Conservation (phyloP, 352 stramenopile species). For the Phytopythium cucurbitacearum region DNA sequence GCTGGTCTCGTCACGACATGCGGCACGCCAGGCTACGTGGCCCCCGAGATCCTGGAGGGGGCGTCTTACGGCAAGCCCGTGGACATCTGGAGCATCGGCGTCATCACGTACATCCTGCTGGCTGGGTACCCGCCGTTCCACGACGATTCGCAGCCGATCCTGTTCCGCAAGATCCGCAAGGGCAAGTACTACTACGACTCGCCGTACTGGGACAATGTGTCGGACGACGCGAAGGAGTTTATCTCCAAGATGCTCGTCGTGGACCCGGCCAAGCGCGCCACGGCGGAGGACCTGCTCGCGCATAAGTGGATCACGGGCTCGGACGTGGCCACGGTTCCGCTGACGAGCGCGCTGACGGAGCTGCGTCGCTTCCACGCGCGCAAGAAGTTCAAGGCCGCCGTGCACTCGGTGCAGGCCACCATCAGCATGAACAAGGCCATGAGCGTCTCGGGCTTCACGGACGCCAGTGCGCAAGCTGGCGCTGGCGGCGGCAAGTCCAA, state of each 20-base stretch:
- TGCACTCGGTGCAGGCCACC: conserved; percentile 75
- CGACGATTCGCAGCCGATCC: conserved; percentile 91
- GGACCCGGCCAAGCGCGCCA: conserved; percentile 66
- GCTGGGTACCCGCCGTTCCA: conserved; percentile 85
- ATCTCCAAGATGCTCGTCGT: conserved; percentile 85
- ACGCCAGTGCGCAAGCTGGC: not conserved
- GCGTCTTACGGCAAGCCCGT: conserved; percentile 78
- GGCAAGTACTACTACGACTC: conserved; percentile 87
- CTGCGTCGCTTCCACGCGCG: conserved; percentile 76
- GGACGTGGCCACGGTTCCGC: conserved; percentile 65
- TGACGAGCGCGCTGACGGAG: conserved; percentile 72
- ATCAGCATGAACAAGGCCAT: conserved; percentile 81
- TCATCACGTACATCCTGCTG: conserved; percentile 91
- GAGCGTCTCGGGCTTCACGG: conserved; percentile 11
- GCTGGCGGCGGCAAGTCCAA: conserved; percentile 5
- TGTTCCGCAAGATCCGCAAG: conserved; percentile 90
- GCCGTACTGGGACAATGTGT: conserved; percentile 89
- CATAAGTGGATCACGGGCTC: conserved; percentile 72
- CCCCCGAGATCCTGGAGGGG: conserved; percentile 82
- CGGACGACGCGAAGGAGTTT: conserved; percentile 87
- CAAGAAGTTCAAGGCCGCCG: conserved; percentile 81
- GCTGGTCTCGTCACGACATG: conserved; percentile 66
- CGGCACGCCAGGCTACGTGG: conserved; percentile 75
- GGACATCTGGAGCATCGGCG: conserved; percentile 83
- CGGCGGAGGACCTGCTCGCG: conserved; percentile 50